Percentiles rank a stretch among this genome's conserved stretches.
Conservation (phyloP, 805 yeast species). For the Metschnikowia kunwiensis region DNA sequence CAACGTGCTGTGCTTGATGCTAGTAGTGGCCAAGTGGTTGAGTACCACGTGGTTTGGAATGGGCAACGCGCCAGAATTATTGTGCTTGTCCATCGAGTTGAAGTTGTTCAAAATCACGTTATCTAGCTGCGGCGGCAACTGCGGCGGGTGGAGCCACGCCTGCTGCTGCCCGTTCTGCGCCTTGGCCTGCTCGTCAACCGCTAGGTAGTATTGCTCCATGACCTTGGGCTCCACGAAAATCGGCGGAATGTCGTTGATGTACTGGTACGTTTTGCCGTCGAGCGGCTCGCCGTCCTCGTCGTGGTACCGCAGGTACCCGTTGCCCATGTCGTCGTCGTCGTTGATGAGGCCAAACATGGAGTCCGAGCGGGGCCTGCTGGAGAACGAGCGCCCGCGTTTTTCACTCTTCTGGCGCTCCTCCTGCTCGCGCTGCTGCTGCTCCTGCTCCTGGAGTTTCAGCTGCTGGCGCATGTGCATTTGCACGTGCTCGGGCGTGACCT, state of each 20-base stretch:
- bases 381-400: constrained; percentile 25
- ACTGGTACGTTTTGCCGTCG: constrained; percentile 30
- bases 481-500: constrained; percentile 51
- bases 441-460: constrained; percentile 22
- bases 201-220: constrained; percentile 80
- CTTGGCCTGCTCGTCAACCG: constrained; percentile 69
- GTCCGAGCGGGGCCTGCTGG: constrained; percentile 43
- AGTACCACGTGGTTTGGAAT: constrained; percentile 94
- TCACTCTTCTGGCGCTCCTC: constrained; percentile 12
- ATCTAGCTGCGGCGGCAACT: constrained; percentile 93
- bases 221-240: constrained; percentile 82
- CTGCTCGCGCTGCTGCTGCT: constrained; percentile 16
- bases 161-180: constrained; percentile 52
- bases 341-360: constrained; percentile 61
- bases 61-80: constrained; percentile 83
- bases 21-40: constrained; percentile 93
- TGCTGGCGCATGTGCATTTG: constrained; percentile 29
- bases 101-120: constrained; percentile 83
- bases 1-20: constrained; percentile 87
- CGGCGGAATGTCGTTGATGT: constrained; percentile 72
- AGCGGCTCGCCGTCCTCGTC: constrained; percentile 45
- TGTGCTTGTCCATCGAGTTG: constrained; percentile 58
- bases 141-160: constrained; percentile 87
- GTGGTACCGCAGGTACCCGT: constrained; percentile 74
- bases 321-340: constrained; percentile 80